Evolutionary conservation across 768 basidiomycete genomes (phyloP).

Genomic region (Lactarius akahatsu): DNA sequence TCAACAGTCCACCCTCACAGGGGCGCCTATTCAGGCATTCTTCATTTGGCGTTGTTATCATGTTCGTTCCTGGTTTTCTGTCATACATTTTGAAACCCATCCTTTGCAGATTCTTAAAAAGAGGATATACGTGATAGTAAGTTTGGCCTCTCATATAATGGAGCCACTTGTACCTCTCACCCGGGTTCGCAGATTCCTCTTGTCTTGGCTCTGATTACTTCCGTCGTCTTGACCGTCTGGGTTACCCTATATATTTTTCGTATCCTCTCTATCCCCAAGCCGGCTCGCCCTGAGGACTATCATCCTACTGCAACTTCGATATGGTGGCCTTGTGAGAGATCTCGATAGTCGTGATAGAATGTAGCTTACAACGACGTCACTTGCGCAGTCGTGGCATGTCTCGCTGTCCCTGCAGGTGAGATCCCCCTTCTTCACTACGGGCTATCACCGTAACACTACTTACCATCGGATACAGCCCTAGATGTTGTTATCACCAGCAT

Average conservation of each 20-base stretch:
- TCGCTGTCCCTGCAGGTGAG: slow-evolving; percentile 21
- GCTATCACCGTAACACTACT: background rate
- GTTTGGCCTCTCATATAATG: background rate
- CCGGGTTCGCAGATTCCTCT: slow-evolving; percentile 12
- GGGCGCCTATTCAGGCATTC: slow-evolving; percentile 18
- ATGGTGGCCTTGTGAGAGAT: slow-evolving; percentile 18
- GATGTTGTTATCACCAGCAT: slow-evolving; percentile 16
- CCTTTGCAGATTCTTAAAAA: slow-evolving; percentile 11
- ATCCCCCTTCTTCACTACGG: background rate
- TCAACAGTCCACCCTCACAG: slow-evolving; percentile 11
- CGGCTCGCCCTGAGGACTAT: background rate
- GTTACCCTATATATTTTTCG: slow-evolving; percentile 10
- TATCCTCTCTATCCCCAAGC: background rate
- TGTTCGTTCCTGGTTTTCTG: slow-evolving; percentile 7
- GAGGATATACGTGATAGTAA: slow-evolving; percentile 15
- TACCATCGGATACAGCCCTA: slow-evolving; percentile 2
- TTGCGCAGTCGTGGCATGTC: slow-evolving; percentile 11
- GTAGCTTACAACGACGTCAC: background rate
- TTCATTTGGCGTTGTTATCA: slow-evolving; percentile 21
- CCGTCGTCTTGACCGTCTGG: background rate
- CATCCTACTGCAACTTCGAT: background rate
- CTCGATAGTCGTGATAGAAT: background rate
- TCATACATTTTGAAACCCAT: background rate
- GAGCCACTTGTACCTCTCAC: background rate
- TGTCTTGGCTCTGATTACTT: slow-evolving; percentile 1